These are phyloP conservation scores for Tolypocladium cylindrosporum DNA, from an alignment of 2,329 filamentous ascomycete species.

Conservation along the genomic window DNA sequence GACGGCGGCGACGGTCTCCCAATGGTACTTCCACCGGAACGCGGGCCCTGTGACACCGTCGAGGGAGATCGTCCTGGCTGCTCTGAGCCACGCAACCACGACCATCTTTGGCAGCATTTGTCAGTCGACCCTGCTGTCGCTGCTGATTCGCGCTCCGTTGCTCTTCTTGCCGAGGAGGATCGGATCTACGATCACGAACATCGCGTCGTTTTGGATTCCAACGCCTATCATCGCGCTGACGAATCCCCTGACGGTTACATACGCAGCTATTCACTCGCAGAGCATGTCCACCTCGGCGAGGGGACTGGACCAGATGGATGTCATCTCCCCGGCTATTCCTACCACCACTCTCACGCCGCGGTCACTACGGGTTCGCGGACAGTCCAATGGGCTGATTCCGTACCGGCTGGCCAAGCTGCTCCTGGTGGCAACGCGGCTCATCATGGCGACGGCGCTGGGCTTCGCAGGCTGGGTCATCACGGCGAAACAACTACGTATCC, in stretches of 20 bases:
- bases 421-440: constrained; percentile 79
- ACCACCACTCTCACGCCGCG: constrained; percentile 60
- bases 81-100: constrained; percentile 69
- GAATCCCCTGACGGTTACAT: constrained; percentile 85
- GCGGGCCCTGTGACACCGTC: constrained; percentile 68
- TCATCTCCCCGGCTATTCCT: constrained; percentile 62
- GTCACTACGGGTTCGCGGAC: constrained; percentile 32
- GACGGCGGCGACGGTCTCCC: constrained; percentile 88
- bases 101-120: constrained; percentile 90
- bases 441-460: constrained; percentile 82
- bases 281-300: constrained; percentile 68
- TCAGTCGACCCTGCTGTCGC: constrained; percentile 69
- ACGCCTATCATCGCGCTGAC: constrained; percentile 78
- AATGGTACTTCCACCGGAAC: constrained; percentile 98
- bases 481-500: constrained; percentile 64
- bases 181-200: constrained; percentile 55
- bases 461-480: constrained; percentile 97
- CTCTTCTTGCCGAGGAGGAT: constrained; percentile 69
- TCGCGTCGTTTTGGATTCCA: constrained; percentile 72
- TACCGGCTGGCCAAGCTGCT: constrained; percentile 88
- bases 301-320: constrained; percentile 71
- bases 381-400: constrained; percentile 55
- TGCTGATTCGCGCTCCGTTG: constrained; percentile 75
- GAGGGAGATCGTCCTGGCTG: constrained; percentile 71
- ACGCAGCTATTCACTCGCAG: constrained; percentile 86